Evolutionary conservation across 2,329 filamentous ascomycete species (phyloP), one percentile per base, ranked within the genome.

Genomic region (Xylaria sp.): DNA sequence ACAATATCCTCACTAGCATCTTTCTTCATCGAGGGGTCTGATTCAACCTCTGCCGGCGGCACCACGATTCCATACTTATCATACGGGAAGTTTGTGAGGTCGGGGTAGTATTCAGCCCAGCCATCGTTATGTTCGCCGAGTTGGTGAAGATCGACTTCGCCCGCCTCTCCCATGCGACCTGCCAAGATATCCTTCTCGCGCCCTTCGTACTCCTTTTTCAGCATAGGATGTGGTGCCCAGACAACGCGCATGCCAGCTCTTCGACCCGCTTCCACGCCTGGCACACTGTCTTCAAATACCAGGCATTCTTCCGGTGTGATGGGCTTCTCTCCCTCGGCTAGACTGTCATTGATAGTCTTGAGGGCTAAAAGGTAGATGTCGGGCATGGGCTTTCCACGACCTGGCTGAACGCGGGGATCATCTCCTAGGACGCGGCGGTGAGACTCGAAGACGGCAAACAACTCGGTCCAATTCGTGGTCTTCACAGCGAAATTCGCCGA

Each of bases 221-320:
- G 82, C 76, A 89, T 92, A 0, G 90, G 88, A 81, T 98, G 94
- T 27, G 96, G 96, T 74, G 90, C 91, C 96, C 96, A 99, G 0
- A 97, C 85, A 13, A 97, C 94, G 73, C 95, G 90, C 95, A 98
- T 98, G 0, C 95, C 95, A 0, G 96, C 96, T 72, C 96, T 88
- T 62, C 96, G 85, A 4, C 94, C 96, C 1, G 93, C 90, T 82
- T 99, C 96, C 2, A 98, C 93, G 3, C 96, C 96, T 0, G 94
- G 93, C 1, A 98, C 94, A 54, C 91, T 93, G 80, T 99, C 96
- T 82, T 99, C 96, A 76, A 99, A 98, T 0, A 98, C 96, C 18
- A 99, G 85, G 78, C 96, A 98, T 81, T 98, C 95, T 73, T 92
- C 92, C 0, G 94, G 93, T 63, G 78, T 84, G 71, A 99, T 91